Conservation (phyloP, 164 flowering plant genomes). For the Dillenia suffruticosa region DNA sequence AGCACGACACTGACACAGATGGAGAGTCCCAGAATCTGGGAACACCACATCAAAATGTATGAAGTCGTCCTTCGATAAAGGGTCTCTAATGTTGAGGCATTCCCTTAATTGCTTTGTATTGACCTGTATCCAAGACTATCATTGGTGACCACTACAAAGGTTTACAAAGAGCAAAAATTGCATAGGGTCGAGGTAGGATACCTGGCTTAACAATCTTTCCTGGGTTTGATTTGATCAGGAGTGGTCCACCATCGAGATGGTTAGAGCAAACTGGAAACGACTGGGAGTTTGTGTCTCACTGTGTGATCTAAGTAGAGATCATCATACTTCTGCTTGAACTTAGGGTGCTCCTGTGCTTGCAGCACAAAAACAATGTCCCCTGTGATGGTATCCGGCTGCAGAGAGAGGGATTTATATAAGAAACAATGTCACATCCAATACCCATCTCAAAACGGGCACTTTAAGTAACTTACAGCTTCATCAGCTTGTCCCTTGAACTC, state of each 20-base stretch:
- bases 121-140: slow-evolving; percentile 25
- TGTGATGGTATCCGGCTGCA: slow-evolving; percentile 57
- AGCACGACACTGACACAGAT: slow-evolving; percentile 37
- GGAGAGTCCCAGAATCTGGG: slow-evolving; percentile 47
- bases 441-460: neutral
- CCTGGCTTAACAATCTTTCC: slow-evolving; percentile 58
- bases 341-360: slow-evolving; percentile 49
- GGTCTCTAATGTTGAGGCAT: slow-evolving; percentile 65
- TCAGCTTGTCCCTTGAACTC: slow-evolving; percentile 58
- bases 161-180: neutral
- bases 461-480: slow-evolving; percentile 43
- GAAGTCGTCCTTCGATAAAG: slow-evolving; percentile 57
- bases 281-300: slow-evolving; percentile 52
- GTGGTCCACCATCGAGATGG: slow-evolving; percentile 58
- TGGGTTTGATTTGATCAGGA: slow-evolving; percentile 49
- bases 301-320: slow-evolving; percentile 47
- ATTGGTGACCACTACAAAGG: neutral
- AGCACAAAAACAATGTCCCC: slow-evolving; percentile 54
- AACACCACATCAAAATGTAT: slow-evolving; percentile 56
- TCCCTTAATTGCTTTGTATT: slow-evolving; percentile 62
- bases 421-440: neutral
- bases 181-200: slow-evolving; percentile 4
- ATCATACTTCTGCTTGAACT: slow-evolving; percentile 43
- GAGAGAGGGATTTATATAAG: neutral
- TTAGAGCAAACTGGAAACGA: slow-evolving; percentile 49